Conservation (phyloP, 176 grass and related monocot species). For the Eremochloa ophiuroides region DNA sequence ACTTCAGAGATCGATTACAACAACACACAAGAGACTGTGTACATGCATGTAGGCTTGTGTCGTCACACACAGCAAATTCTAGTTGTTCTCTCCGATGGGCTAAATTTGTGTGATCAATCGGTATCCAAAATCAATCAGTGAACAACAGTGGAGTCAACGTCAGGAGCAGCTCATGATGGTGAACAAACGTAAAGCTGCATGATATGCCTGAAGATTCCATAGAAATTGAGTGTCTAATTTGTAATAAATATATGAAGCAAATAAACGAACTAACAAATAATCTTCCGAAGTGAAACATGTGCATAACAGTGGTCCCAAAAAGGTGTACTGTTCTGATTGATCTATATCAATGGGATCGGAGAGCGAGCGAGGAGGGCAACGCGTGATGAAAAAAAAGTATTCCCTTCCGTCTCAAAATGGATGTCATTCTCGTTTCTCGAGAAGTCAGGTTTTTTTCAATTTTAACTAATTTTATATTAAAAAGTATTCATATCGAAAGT, state of each 20-base stretch:
- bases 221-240: neutral
- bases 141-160: conserved; percentile 25
- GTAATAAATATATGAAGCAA: neutral
- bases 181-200: conserved; percentile 29
- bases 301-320: conserved; percentile 24
- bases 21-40: neutral
- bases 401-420: too few relatives aligned
- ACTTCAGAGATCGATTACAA: neutral
- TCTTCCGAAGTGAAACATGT: neutral
- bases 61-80: neutral
- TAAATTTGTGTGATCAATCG: conserved; percentile 6
- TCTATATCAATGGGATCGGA: neutral
- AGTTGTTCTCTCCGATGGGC: neutral
- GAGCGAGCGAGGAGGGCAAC: too few relatives aligned
- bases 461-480: too few relatives aligned
- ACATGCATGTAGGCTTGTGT: neutral
- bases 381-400: too few relatives aligned
- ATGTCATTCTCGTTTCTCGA: too few relatives aligned
- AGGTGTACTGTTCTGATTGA: neutral
- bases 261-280: neutral
- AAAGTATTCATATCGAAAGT: too few relatives aligned
- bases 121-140: conserved; percentile 14
- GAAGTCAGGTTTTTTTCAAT: too few relatives aligned
- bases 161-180: neutral
- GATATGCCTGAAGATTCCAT: conserved; percentile 30